Evolutionary conservation across 805 yeast genomes (phyloP).

Genomic region (Saturnispora halmiae): DNA sequence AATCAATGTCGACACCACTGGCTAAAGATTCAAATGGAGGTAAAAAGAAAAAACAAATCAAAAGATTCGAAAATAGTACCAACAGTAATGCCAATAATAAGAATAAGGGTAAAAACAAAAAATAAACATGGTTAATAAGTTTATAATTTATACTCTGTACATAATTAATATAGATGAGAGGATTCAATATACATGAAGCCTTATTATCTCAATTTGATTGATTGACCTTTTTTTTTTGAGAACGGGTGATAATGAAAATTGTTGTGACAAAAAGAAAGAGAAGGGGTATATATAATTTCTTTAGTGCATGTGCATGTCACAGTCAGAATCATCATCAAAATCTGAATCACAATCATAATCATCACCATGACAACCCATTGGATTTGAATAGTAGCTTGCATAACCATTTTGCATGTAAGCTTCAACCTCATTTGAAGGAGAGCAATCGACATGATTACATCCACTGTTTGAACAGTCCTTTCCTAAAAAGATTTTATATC

Average conservation of each 20-base stretch:
- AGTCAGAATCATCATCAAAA: constrained; percentile 19
- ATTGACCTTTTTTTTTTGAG: too few relatives aligned
- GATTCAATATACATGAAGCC: too few relatives aligned
- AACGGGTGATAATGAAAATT: too few relatives aligned
- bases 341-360: constrained; percentile 23
- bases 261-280: too few relatives aligned
- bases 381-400: constrained; percentile 6
- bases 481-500: constrained; percentile 28
- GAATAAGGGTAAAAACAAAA: neutral
- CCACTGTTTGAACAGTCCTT: constrained; percentile 12
- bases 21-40: constrained; percentile 12
- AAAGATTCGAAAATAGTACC: neutral
- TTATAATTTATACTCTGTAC: neutral
- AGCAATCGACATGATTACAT: constrained; percentile 12
- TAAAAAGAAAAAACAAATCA: constrained; percentile 1
- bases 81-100: neutral
- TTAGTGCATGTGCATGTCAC: constrained; percentile 10
- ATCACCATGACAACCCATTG: constrained; percentile 10
- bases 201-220: too few relatives aligned
- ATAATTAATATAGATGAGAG: neutral
- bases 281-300: neutral
- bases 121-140: neutral
- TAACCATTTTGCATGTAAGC: constrained; percentile 29
- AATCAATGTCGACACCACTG: constrained; percentile 18
- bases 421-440: constrained; percentile 29